Base-by-base conservation (phyloP, 306 rosid species). In the Ormosia emarginata region DNA sequence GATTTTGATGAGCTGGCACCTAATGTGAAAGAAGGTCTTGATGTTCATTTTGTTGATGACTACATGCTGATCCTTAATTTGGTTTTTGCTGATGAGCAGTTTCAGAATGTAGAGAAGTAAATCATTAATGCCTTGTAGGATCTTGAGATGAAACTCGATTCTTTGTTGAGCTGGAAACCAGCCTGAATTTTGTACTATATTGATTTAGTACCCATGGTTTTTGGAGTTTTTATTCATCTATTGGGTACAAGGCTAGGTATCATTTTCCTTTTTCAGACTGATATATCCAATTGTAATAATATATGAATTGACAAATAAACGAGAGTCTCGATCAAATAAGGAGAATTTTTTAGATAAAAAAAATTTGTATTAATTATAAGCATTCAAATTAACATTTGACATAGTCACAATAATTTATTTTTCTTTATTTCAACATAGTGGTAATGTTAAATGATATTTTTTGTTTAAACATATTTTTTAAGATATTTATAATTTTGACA, bases 21-120 rank as follows among this genome's bases (percentile, higher is more conserved):
- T 59, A 92, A 93, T 78, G 98, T 96, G 43, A 93, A 91, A 90
- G 97, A 96, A 85, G 98, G 99, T 74, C 92, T 96, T 37, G 94
- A 89, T 75, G 99, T 96, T 83, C 94, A 91, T 87, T 96, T 96
- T 82, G 99, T 96, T 61, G 93, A 96, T 49, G 97, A 90, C 70
- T 96, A 91, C 84, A 73, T 72, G 76, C 94, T 91, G 85, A 93
- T 93, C 81, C 92, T 88, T 52, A 50, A 86, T 79, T 75, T 93
- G 84, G 97, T 98, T 82, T 92, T 96, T 81, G 78, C 49, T 34
- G 84, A 86, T 33, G 88, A 87, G 59, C 71, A 81, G 32, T 81
- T 71, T 71, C 77, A 74, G 63, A 72, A 77, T 15, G 50, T 58
- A n/a, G 65, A 80, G 74, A 74, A 85, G 41, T 81, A 67, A 80